A percentile compares a stretch with the other conserved stretches of the same genome.
phyloP scores from a whole-genome alignment of 108 stramenopile genomes.

The Fragilariopsis cylindrus region DNA sequence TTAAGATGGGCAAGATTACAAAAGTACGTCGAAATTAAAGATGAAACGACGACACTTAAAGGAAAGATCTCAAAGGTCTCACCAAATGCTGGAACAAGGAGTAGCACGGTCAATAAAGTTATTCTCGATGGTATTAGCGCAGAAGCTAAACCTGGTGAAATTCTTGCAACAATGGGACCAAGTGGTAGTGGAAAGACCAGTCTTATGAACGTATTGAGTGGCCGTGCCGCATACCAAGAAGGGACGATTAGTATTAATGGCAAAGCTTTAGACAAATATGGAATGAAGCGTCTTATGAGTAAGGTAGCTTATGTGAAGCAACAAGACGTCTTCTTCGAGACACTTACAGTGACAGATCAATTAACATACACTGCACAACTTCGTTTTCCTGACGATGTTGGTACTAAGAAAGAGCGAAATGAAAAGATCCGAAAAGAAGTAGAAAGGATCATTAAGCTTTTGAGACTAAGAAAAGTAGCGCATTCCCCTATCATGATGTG shows the following conservation, averaged over 20 bases:
- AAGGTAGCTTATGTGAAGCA: conserved; percentile 80
- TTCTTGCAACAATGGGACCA: conserved; percentile 66
- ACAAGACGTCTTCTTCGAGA: conserved; percentile 70
- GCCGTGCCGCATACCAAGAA: conserved; percentile 38
- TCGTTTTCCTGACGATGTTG: conserved; percentile 57
- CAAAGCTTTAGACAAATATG: conserved; percentile 28
- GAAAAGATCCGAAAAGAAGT: conserved; percentile 53
- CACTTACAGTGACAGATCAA: conserved; percentile 80
- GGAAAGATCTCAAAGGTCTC: too few relatives aligned
- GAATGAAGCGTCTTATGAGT: conserved; percentile 38
- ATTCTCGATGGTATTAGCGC: conserved; percentile 61
- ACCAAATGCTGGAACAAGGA: too few relatives aligned
- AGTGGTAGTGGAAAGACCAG: conserved; percentile 59
- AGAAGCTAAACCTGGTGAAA: conserved; percentile 50
- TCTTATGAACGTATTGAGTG: conserved; percentile 53
- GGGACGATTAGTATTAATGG: conserved; percentile 58
- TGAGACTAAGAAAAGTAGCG: conserved; percentile 56
- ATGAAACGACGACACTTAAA: too few relatives aligned
- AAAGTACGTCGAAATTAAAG: too few relatives aligned
- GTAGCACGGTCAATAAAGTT: conserved; percentile 9
- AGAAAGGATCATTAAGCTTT: conserved; percentile 44
- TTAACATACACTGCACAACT: conserved; percentile 71
- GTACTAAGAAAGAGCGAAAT: conserved; percentile 1
- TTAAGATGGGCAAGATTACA: too few relatives aligned
- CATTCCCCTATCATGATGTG: conserved; percentile 62